Base-by-base conservation (phyloP, 129 eudicot genomes). In the Pittosporum tobira region DNA sequence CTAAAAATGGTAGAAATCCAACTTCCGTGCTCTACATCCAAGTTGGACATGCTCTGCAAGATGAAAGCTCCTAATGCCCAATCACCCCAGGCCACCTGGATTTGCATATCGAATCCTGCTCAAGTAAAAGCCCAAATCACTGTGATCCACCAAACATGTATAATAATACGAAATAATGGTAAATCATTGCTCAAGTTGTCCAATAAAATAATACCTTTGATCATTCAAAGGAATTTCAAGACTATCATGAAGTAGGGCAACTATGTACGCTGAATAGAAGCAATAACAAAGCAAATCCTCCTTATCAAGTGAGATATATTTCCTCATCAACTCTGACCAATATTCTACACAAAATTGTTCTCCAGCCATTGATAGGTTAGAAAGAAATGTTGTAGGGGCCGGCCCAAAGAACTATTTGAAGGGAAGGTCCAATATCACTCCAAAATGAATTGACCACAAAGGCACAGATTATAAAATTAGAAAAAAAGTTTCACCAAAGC, bases 21-120 rank as follows among this genome's bases (percentile, higher is more conserved):
- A 46, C 72, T 57, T 15, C 71, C 54, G 45, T 86, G 55, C 16
- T 57, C 75, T 14, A 10, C 34, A 15, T 73, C 71, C 23, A 61
- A 9, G 7, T 68, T 75, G 23, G 67, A 70, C 59, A 75, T 63
- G 62, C 57, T 70, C 65, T 80, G 95, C 62, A 79, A 71, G 71
- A 90, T 86, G 77, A 86, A 83, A 66, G 94, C 98, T 61, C 98
- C 98, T 61, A 90, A 73, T 23, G 95, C 95, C 98, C 95, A 86
- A 75, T 90, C 98, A 37, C 86, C n/a, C n/a, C 90, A 30, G 98
- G 98, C 68, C 65, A 90, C 94, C 37, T 90, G 82, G n/a, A 76
- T 73, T 90, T 29, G 90, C 85, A 54, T 69, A 90, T 65, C 76
- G 68, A 64, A 90, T 68, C 83, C 98, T 90, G 95, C 59, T 58